These are phyloP conservation scores for Pseudogymnoascus sp. DNA, from an alignment of 2,329 filamentous ascomycete genomes.

Conservation along the genomic window DNA sequence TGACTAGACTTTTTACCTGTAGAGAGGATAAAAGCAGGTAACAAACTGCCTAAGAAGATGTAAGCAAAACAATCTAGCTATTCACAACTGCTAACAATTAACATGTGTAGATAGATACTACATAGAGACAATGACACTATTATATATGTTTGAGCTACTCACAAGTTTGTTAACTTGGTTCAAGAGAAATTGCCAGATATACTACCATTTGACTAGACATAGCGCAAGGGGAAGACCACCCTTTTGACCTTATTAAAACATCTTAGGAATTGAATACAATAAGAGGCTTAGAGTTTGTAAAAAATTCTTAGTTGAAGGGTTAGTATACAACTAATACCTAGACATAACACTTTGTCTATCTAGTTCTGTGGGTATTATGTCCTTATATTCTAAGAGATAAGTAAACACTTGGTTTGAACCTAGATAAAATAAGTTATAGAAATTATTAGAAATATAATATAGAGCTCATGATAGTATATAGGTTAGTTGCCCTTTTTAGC, in stretches of 20 bases:
- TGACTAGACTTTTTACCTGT: neutral
- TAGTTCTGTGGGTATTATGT: neutral
- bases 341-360: neutral
- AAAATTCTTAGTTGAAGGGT: neutral
- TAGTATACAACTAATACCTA: neutral
- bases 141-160: neutral
- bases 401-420: neutral
- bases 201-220: neutral
- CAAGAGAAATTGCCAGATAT: neutral
- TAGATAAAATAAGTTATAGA: neutral
- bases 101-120: neutral
- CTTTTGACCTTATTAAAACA: neutral
- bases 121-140: neutral
- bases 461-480: neutral
- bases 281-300: neutral
- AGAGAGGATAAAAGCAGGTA: neutral
- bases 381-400: neutral
- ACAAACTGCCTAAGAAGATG: neutral
- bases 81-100: neutral
- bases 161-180: neutral
- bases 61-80: neutral
- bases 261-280: neutral
- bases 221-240: neutral
- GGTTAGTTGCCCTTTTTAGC: neutral
- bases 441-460: neutral